Evolutionary conservation across 1,284 basidiomycete genomes (phyloP), one percentile per base, ranked within the genome.

Genomic region (Fomitopsis schrenkii): DNA sequence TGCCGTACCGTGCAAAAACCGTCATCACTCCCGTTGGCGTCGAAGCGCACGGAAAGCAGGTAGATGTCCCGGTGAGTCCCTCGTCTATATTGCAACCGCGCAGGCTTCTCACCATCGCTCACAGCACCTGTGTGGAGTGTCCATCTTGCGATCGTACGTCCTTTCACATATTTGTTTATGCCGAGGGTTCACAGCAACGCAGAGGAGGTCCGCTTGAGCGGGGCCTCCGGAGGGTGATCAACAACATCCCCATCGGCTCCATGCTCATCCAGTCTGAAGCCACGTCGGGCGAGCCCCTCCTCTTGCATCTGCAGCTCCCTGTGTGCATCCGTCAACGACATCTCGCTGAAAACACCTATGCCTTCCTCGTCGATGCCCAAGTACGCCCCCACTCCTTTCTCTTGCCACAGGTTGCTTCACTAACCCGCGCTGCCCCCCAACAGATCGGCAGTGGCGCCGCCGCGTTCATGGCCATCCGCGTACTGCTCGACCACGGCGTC

Each of bases 401-500:
- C n/a, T 10, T 9, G 15, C 17, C 12, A 55, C 38, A 22, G 22
- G 22, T 22, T 22, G 22, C 22, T 22, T 22, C 22, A 63, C 10
- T 36, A 19, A 38, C 45, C 30, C 61, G 36, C 19, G 58, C 30
- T 33, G 5, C 38, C 15, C 40, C 22, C 45, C 12, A 42, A 45
- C 64, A 97, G 87, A 95, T 98, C 74, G 95, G 94, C 5, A 98
- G 96, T 0, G 97, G 91, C 2, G 96, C 97, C 0, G 88, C 96
- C 4, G 95, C 94, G 0, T 90, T 96, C 74, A 98, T 98, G 97
- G 93, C 95, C 0, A 92, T 99, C 61, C 89, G 97, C n/a, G 86
- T 97, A 5, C 79, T 98, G 17, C 83, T 98, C 30, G 97, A 99
- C 71, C 97, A 99, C 70, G 95, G 96, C n/a, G 89, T 98, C 8